Evolutionary conservation across 495 filamentous ascomycete genomes (phyloP), one percentile per base, ranked within the genome.

Genomic region (Hypoxylon fuscum): DNA sequence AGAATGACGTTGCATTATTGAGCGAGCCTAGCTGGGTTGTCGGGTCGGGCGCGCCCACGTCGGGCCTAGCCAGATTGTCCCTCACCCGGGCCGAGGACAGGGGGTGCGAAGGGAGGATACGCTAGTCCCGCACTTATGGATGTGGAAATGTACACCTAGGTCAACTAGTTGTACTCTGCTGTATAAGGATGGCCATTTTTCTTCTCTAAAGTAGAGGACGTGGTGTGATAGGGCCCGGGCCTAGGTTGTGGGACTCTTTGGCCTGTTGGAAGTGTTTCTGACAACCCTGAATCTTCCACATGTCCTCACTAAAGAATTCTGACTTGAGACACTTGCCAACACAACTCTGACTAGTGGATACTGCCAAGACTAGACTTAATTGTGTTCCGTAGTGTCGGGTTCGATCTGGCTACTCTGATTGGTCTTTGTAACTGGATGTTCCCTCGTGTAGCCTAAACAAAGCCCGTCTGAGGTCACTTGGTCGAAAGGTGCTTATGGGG

Each of bases 311-410:
- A 65, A 65, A 65, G 62, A 59, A 46, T 62, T 65, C 37, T 47
- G n/a, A 27, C 47, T 44, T 49, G 25, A 53, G 56, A 66, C 56
- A 51, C 42, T 58, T 66, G 63, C 63, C 63, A 66, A 48, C 57
- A 46, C 52, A 62, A 38, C 57, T 66, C 23, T 59, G 20, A 58
- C 40, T 40, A 46, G 63, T 66, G 63, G 57, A 18, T 47, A 53
- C 34, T 27, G 63, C 63, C 57, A 66, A 66, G 63, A 57, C n/a
- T 1, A 10, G 22, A 50, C 57, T 58, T 66, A 58, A 66, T 66
- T 57, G 47, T 50, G 63, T 66, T 58, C 63, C 63, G 29, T 48
- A 48, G 23, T 62, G 57, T 66, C 63, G 63, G 63, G 63, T 58
- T 50, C 57, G 34, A 44, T 34, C 41, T 41, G n/a, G 41, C 23